Evolutionary conservation across 176 grass and related monocot genomes (phyloP).

Genomic region (Aegilops tauschii): DNA sequence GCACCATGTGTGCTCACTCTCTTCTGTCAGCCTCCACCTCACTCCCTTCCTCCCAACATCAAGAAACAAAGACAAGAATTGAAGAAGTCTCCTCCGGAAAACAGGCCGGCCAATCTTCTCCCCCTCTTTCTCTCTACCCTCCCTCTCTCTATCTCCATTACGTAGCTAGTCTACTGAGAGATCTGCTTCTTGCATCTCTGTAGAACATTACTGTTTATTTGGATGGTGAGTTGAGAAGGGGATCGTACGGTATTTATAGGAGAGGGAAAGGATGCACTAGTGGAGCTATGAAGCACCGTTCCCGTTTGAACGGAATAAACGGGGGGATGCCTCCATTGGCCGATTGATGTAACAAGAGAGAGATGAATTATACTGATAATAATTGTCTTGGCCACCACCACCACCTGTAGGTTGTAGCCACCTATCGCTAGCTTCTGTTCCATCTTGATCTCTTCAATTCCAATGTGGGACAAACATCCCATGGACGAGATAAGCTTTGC

Average conservation of each 20-base stretch:
- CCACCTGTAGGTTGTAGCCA: constrained; percentile 38
- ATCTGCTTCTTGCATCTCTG: constrained; percentile 10
- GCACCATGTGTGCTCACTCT: constrained; percentile 88
- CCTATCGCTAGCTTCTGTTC: constrained; percentile 48
- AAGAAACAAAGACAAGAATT: background rate
- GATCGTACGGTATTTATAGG: constrained; percentile 66
- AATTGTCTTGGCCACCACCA: constrained; percentile 26
- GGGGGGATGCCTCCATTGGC: constrained; percentile 55
- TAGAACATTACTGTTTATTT: constrained; percentile 59
- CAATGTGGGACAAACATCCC: constrained; percentile 37
- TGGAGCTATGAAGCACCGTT: background rate
- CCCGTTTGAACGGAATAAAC: constrained; percentile 76
- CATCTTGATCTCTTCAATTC: constrained; percentile 28
- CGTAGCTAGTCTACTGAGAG: background rate
- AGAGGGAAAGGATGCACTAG: constrained; percentile 22
- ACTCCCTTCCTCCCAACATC: background rate
- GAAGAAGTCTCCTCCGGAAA: background rate
- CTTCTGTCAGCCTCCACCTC: constrained; percentile 79
- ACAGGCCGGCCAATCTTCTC: background rate
- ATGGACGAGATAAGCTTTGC: constrained; percentile 33
- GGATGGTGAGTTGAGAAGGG: constrained; percentile 43
- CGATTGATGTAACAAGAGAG: constrained; percentile 32
- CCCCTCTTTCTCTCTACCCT: background rate
- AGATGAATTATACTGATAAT: constrained; percentile 14
- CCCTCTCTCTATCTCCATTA: background rate